These are phyloP conservation scores for Cryptococcus deneoformans DNA, from an alignment of 1,284 basidiomycete species.

Conservation along the genomic window DNA sequence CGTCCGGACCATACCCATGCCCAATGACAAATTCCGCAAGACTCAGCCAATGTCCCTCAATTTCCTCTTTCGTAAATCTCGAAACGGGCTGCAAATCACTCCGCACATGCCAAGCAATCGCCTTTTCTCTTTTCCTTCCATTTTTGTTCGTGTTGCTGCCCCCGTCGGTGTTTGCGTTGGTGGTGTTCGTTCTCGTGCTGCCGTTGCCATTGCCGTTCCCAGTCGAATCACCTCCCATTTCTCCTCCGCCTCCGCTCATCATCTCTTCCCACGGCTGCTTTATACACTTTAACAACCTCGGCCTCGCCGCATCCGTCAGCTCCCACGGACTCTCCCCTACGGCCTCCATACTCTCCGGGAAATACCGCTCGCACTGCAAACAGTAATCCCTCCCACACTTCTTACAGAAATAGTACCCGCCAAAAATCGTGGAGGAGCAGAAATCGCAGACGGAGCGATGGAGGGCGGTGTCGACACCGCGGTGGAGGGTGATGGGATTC, in stretches of 20 bases:
- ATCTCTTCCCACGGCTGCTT: constrained; percentile 1
- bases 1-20: too few relatives aligned
- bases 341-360: constrained; percentile 63
- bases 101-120: constrained; percentile 28
- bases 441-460: constrained; percentile 57
- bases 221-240: neutral
- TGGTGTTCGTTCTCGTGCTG: too few relatives aligned
- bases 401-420: constrained; percentile 82
- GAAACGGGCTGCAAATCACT: constrained; percentile 73
- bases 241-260: constrained; percentile 5
- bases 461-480: neutral
- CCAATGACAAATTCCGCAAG: constrained; percentile 30
- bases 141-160: neutral
- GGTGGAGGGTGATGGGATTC: neutral
- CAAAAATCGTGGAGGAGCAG: constrained; percentile 89
- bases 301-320: constrained; percentile 51
- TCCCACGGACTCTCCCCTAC: constrained; percentile 43
- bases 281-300: constrained; percentile 28
- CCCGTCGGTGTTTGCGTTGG: too few relatives aligned
- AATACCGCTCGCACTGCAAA: constrained; percentile 70
- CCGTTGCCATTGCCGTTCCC: too few relatives aligned
- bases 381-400: constrained; percentile 93
- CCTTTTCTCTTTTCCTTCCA: neutral
- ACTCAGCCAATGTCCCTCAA: constrained; percentile 53
- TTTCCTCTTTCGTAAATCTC: constrained; percentile 64